Conservation (phyloP, 805 yeast species). For the Yarrowia sp. region DNA sequence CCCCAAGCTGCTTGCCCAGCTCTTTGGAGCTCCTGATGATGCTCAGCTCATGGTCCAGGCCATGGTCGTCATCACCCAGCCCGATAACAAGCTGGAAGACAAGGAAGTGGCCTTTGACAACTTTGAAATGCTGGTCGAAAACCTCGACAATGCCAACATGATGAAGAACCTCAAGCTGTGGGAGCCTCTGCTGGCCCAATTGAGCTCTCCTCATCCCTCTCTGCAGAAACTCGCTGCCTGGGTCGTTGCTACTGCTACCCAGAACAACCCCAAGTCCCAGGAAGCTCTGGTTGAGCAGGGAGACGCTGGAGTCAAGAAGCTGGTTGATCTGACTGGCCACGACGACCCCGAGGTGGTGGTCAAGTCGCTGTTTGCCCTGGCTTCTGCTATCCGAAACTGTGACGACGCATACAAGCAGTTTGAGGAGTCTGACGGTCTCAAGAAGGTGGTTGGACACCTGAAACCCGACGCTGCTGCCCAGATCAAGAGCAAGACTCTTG, state of each 20-base stretch:
- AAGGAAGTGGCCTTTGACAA: slow-evolving; percentile 83
- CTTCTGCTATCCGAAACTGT: slow-evolving; percentile 76
- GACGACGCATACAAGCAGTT: slow-evolving; percentile 63
- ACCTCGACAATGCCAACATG: slow-evolving; percentile 92
- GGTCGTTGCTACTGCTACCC: slow-evolving; percentile 88
- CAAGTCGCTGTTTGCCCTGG: slow-evolving; percentile 80
- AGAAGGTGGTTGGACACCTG: slow-evolving; percentile 51
- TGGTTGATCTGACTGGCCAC: slow-evolving; percentile 46
- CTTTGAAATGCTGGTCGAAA: slow-evolving; percentile 92
- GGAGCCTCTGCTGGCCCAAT: slow-evolving; percentile 67
- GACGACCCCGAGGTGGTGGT: slow-evolving; percentile 49
- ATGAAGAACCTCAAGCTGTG: slow-evolving; percentile 83
- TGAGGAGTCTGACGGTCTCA: slow-evolving; percentile 68
- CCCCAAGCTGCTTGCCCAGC: slow-evolving; percentile 76
- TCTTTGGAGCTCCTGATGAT: slow-evolving; percentile 88
- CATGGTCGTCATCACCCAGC: slow-evolving; percentile 63
- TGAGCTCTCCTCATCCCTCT: slow-evolving; percentile 55
- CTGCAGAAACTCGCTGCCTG: slow-evolving; percentile 70
- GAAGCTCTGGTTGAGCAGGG: slow-evolving; percentile 57
- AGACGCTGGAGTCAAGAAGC: slow-evolving; percentile 45
- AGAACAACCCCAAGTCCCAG: slow-evolving; percentile 83
- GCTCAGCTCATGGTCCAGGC: slow-evolving; percentile 85
- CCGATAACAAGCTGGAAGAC: slow-evolving; percentile 66
- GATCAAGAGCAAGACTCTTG: slow-evolving; percentile 41
- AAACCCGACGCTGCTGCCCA: slow-evolving; percentile 25